A percentile compares a stretch with the other conserved stretches of the same genome.
Conservation (phyloP, 164 flowering plant genomes). For the Kingdonia uniflora region DNA sequence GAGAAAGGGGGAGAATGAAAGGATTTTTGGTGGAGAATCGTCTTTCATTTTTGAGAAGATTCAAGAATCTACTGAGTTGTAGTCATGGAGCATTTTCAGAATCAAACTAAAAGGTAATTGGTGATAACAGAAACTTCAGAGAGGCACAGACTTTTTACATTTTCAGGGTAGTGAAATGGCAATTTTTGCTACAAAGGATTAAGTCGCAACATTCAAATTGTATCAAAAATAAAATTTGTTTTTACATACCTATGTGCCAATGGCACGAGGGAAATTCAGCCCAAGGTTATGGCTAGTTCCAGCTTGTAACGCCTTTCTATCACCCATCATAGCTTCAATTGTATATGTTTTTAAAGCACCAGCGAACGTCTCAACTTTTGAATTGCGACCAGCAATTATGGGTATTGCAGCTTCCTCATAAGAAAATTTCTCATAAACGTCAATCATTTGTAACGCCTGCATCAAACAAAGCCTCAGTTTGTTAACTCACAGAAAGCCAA, state of each 20-base stretch:
- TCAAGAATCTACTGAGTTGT: no score
- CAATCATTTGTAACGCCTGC: conserved; percentile 96
- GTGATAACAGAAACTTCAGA: no score
- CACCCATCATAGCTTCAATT: conserved; percentile 99
- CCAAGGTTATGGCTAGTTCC: conserved; percentile 99
- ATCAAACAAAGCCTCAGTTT: conserved; percentile 8
- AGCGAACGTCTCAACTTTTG: conserved; percentile 92
- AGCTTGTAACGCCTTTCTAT: conserved; percentile 88
- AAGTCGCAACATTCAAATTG: no score
- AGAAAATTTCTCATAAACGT: conserved; percentile 77
- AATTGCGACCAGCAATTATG: conserved; percentile 88
- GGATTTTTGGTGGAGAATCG: no score
- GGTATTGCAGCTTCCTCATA: conserved; percentile 97
- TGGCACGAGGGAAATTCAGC: conserved; percentile 90
- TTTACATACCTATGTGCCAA: conserved; percentile 70
- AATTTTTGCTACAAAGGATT: no score
- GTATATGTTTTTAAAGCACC: conserved; percentile 89
- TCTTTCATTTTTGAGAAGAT: no score
- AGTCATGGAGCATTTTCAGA: no score
- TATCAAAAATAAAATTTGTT: background rate
- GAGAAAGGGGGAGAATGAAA: no score
- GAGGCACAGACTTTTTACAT: no score
- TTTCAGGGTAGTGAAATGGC: no score
- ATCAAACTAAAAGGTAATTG: no score
- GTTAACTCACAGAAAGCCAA: no score